Base-by-base conservation (phyloP, 495 filamentous ascomycete species). In the Clavariopsis aquatica region DNA sequence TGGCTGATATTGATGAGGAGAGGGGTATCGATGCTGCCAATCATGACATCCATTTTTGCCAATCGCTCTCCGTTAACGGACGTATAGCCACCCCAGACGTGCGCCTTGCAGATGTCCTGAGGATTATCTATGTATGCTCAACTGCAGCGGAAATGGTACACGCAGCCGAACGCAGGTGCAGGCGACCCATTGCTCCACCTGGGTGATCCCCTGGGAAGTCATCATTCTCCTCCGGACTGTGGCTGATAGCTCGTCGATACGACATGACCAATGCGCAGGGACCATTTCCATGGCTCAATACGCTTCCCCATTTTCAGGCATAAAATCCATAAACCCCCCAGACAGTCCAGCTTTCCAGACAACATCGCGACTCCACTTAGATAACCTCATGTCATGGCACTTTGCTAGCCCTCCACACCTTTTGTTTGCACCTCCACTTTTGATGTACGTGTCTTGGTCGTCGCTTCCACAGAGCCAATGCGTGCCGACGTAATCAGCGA, bases 381-480 rank as follows among this genome's bases (percentile, higher is more conserved):
- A 62, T 63, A 62, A 57, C 62, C 64, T 62, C 57, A 62, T 64
- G 66, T 58, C 59, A 63, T 69, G 54, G 62, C 69, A 69, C 52
- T 29, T 31, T 66, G 38, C 66, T 71, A 71, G 66, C 53, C 62
- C 69, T 71, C 69, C 69, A 71, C 69, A 71, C 66, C 69, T 69
- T 55, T 60, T 53, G 53, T 46, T 41, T 43, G 43, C 22, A 65
- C 61, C 66, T 69, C 69, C 66, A 71, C 66, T 62, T 64, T 71
- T 64, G 66, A 60, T 58, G 52, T 59, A 69, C 58, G 65, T 69
- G 62, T 63, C 62, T 66, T 66, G 59, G 66, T 64, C 63, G 41
- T 64, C 47, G 52, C 51, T 43, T 52, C 38, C 20, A 46, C 27
- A 49, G 56, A 49, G 52, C 65, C 69, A 68, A 65, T 68, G 38